Evolutionary conservation across 1,284 basidiomycete species (phyloP), one percentile per base, ranked within the genome.

Genomic region (Cronartium ribicola): DNA sequence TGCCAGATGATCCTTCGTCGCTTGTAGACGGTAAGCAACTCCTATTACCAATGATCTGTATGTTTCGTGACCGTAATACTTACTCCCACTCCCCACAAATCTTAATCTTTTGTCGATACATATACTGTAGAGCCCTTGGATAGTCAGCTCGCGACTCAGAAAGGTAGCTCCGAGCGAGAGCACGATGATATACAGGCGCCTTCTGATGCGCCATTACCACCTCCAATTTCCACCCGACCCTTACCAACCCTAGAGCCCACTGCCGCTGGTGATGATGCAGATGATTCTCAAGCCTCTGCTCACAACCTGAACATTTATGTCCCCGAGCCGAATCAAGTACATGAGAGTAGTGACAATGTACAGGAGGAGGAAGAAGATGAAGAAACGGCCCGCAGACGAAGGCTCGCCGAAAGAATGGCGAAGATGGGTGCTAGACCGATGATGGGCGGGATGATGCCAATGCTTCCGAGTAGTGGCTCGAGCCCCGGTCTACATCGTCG

Each of bases 361-460:
- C 29, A 66, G 39, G 13, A 46, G 14, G 60, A 46, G 13, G 68
- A 71, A 5, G 68, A 71, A 22, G 68, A 64, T 39, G 68, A 63
- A 17, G 68, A 71, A 20, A 39, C 60, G 2, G 68, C 68, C 61
- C 61, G 61, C 20, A 71, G 68, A 57, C 43, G 68, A 39, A 61
- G 61, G 44, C 51, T 71, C 44, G 68, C 68, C 41, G 68, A 71
- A 51, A 71, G 68, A 46, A 71, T 71, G 68, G 68, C 68, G 17
- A 71, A 71, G 51, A 71, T 71, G 68, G 68, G 68, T 10, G 68
- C 44, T 22, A 44, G 68, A 62, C 40, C 68, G 51, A 71, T 71
- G 68, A 71, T 71, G 68, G 68, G 68, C 29, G 68, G 68, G 10
- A 71, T 71, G 68, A 41, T 71, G 61, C 61, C 68, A 20, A 63